A percentile compares a stretch with the other conserved stretches of the same genome.
These are phyloP conservation scores for Xylaria sp. DNA, from an alignment of 2,329 filamentous ascomycete genomes.

Conservation along the genomic window DNA sequence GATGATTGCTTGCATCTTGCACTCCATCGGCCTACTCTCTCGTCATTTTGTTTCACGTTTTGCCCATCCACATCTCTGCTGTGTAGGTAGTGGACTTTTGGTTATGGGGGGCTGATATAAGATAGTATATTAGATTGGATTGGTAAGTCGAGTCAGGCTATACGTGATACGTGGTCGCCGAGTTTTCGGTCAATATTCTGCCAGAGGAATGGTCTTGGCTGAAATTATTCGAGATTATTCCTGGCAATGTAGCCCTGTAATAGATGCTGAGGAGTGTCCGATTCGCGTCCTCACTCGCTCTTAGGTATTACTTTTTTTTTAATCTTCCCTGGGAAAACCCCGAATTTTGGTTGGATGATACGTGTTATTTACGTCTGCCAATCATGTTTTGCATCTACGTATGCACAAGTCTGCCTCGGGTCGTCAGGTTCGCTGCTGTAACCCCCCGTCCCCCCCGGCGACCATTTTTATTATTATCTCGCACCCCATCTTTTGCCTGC, in stretches of 20 bases:
- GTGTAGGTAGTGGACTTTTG: conserved; percentile 19
- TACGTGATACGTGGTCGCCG: conserved; percentile 31
- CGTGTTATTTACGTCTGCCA: conserved; percentile 32
- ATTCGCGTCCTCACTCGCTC: conserved; percentile 18
- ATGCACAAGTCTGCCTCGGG: conserved; percentile 28
- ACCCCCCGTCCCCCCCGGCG: conserved; percentile 20
- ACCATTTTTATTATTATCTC: conserved; percentile 19
- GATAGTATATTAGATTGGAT: conserved; percentile 10
- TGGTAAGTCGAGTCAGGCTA: conserved; percentile 12
- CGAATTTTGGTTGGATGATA: conserved; percentile 30
- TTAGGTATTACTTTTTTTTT: not conserved
- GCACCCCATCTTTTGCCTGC: conserved; percentile 22
- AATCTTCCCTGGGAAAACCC: not conserved
- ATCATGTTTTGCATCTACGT: conserved; percentile 31
- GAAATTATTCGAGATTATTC: conserved; percentile 27
- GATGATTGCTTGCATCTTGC: not conserved
- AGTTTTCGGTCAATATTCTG: conserved; percentile 33
- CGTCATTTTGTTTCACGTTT: conserved; percentile 29
- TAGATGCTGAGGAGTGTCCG: conserved; percentile 6
- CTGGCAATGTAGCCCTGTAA: conserved; percentile 18
- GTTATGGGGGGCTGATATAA: conserved; percentile 29
- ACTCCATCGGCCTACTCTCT: not conserved
- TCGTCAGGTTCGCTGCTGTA: conserved; percentile 16
- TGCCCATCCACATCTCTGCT: conserved; percentile 15
- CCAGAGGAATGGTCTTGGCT: conserved; percentile 23